Percentiles rank a stretch among this genome's conserved stretches.
Evolutionary conservation across 2,329 filamentous ascomycete species (phyloP).

Genomic region (Cadophora luteo-olivacea): DNA sequence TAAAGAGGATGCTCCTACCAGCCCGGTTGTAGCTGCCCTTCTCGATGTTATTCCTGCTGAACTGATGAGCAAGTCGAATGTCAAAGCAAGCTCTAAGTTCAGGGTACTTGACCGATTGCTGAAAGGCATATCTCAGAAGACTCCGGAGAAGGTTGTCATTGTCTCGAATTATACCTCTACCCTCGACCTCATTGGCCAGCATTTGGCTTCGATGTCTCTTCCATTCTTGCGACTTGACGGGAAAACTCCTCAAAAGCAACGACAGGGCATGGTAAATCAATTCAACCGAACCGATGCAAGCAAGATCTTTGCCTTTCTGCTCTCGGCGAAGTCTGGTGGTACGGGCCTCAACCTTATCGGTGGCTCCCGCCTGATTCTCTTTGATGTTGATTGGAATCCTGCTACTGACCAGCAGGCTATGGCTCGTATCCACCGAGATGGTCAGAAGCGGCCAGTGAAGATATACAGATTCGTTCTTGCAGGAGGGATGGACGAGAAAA

Average conservation of each 20-base stretch:
- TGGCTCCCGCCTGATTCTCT: constrained; percentile 72
- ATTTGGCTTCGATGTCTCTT: constrained; percentile 65
- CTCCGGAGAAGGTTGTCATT: constrained; percentile 73
- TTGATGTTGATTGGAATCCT: constrained; percentile 80
- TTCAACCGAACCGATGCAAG: constrained; percentile 67
- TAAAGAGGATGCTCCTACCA: constrained; percentile 44
- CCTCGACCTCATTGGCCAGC: constrained; percentile 67
- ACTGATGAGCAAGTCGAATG: constrained; percentile 58
- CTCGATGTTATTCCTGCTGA: constrained; percentile 61
- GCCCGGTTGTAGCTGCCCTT: constrained; percentile 48
- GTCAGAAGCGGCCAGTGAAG: constrained; percentile 70
- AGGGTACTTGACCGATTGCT: constrained; percentile 71
- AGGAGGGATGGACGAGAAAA: constrained; percentile 76
- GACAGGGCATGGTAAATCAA: constrained; percentile 71
- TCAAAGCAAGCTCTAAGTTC: constrained; percentile 68
- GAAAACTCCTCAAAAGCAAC: constrained; percentile 66
- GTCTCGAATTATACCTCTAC: constrained; percentile 81
- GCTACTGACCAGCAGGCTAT: constrained; percentile 77
- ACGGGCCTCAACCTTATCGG: constrained; percentile 74
- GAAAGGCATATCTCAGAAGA: constrained; percentile 63
- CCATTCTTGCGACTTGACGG: constrained; percentile 73
- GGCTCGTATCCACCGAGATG: constrained; percentile 76
- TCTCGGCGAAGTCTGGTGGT: constrained; percentile 76
- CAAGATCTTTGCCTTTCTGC: constrained; percentile 70
- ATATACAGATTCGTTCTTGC: constrained; percentile 74